These are phyloP conservation scores for Ceratocystis papillata DNA, from an alignment of 2,329 filamentous ascomycete genomes.

Conservation along the genomic window DNA sequence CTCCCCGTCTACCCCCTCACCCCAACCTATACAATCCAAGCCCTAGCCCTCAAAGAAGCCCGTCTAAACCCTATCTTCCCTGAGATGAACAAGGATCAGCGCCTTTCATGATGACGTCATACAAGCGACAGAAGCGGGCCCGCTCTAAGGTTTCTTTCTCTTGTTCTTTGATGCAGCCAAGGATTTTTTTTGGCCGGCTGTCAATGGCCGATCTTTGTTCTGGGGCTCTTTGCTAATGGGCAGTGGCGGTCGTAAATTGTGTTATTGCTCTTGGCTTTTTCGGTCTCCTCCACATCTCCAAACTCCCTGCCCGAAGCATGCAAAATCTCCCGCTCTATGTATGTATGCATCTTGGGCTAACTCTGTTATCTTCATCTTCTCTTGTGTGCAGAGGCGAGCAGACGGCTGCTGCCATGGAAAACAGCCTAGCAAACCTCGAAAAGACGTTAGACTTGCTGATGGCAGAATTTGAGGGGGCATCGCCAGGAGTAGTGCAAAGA, in stretches of 20 bases:
- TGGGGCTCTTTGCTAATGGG: too few species aligned
- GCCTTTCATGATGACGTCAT: background rate
- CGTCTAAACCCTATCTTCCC: background rate
- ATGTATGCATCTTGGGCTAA: background rate
- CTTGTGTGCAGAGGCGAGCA: constrained; percentile 40
- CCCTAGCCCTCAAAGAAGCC: background rate
- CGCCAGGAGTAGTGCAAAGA: constrained; percentile 19
- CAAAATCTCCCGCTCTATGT: background rate
- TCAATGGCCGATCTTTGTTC: too few species aligned
- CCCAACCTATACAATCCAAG: background rate
- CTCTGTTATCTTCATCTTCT: constrained; percentile 17
- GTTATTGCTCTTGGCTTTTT: background rate
- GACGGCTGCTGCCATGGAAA: constrained; percentile 43
- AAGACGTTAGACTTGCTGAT: constrained; percentile 46
- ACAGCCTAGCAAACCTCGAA: constrained; percentile 43
- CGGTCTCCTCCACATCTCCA: background rate
- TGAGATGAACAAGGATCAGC: background rate
- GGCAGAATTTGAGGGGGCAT: constrained; percentile 36
- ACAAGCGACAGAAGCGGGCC: background rate
- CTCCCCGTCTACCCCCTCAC: background rate
- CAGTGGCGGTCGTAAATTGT: too few species aligned
- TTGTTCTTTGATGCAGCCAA: background rate
- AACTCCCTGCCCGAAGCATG: background rate
- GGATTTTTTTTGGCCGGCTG: too few species aligned
- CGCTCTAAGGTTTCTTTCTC: background rate